phyloP scores from a whole-genome alignment of 176 grass and related monocot genomes.

The Avena atlantica region DNA sequence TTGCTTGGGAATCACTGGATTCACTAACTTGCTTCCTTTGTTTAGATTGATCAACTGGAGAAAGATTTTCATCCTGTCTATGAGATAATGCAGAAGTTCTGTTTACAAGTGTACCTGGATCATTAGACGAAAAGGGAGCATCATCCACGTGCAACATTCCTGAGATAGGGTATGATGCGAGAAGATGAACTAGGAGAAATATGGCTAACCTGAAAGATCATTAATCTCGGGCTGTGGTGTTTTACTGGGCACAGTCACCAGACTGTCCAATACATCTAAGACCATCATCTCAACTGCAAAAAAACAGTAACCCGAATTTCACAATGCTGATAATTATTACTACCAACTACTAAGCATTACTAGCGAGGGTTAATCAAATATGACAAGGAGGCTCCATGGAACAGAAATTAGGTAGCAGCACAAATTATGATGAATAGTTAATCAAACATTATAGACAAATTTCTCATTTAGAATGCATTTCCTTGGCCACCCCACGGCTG shows the following conservation, averaged over 20 bases:
- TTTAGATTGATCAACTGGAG: conserved; percentile 34
- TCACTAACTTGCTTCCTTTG: conserved; percentile 38
- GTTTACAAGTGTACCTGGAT: conserved; percentile 45
- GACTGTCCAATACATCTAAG: conserved; percentile 60
- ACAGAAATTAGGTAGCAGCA: conserved; percentile 16
- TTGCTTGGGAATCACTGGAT: conserved; percentile 30
- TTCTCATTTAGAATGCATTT: conserved; percentile 21
- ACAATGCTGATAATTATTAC: background rate
- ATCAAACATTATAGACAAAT: conserved; percentile 10
- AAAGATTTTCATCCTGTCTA: conserved; percentile 38
- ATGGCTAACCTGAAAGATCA: conserved; percentile 55
- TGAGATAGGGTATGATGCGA: conserved; percentile 20
- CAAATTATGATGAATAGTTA: conserved; percentile 23
- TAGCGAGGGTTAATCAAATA: conserved; percentile 17
- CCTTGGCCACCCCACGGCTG: background rate
- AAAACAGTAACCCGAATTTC: conserved; percentile 15
- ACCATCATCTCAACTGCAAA: conserved; percentile 63
- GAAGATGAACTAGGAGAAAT: conserved; percentile 19
- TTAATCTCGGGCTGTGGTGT: conserved; percentile 28
- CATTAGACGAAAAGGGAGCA: conserved; percentile 23
- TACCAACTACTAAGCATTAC: conserved; percentile 29
- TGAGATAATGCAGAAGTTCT: conserved; percentile 25
- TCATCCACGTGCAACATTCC: conserved; percentile 25
- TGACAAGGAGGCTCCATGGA: conserved; percentile 6
- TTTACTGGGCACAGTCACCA: conserved; percentile 52